Evolutionary conservation across 345 rosid species (phyloP).

Genomic region (Gossypium longicalyx): DNA sequence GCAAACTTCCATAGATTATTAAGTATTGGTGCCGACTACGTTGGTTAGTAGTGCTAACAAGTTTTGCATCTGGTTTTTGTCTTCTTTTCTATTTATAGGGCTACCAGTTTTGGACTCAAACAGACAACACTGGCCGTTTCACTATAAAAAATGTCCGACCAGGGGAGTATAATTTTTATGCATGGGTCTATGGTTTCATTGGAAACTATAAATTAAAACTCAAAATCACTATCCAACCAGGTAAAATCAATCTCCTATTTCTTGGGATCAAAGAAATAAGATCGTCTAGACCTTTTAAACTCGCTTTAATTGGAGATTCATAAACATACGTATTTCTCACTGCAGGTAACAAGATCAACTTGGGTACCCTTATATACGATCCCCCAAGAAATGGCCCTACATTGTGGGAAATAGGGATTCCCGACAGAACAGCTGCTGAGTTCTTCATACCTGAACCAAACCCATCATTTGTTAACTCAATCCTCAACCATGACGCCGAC

Average conservation of each 20-base stretch:
- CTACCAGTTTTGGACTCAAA: constrained; percentile 76
- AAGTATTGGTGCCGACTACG: too few relatives aligned
- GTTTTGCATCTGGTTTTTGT: too few relatives aligned
- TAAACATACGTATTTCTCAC: background rate
- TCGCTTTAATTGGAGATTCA: background rate
- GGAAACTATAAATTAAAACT: constrained; percentile 52
- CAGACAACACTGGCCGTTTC: constrained; percentile 53
- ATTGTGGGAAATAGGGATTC: constrained; percentile 78
- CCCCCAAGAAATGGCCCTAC: constrained; percentile 84
- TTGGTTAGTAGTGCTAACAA: too few relatives aligned
- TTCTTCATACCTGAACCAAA: constrained; percentile 64
- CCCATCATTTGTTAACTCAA: constrained; percentile 43
- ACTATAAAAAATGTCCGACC: constrained; percentile 49
- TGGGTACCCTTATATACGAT: constrained; percentile 42
- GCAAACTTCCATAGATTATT: too few relatives aligned
- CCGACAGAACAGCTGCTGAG: constrained; percentile 73
- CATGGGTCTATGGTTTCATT: constrained; percentile 63
- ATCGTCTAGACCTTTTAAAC: background rate
- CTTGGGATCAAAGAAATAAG: background rate
- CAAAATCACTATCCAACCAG: constrained; percentile 43
- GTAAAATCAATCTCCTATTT: constrained; percentile 26
- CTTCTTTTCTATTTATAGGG: constrained; percentile 38
- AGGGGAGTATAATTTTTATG: constrained; percentile 61
- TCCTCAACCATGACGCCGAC: constrained; percentile 25
- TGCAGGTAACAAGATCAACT: constrained; percentile 42